Percentiles rank a stretch among this genome's conserved stretches.
Conservation (phyloP, 148 eudicot genomes). For the Amaranthus hypochondriacus region DNA sequence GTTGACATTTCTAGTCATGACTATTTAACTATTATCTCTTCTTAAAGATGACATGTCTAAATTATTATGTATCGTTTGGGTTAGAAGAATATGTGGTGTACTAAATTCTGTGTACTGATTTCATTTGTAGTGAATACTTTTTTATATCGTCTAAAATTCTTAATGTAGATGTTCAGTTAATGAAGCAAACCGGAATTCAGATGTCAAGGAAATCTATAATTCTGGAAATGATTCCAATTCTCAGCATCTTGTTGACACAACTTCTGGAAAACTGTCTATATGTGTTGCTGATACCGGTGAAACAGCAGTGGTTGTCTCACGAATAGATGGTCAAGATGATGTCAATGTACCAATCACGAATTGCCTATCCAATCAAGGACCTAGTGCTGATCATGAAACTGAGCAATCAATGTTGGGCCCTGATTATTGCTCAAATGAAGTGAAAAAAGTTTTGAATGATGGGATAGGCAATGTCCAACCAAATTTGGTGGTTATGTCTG, state of each 20-base stretch:
- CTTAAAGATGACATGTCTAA: background rate
- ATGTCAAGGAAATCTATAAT: constrained; percentile 21
- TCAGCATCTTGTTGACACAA: constrained; percentile 36
- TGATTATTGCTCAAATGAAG: constrained; percentile 22
- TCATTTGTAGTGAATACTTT: background rate
- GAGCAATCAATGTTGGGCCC: constrained; percentile 27
- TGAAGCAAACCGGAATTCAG: constrained; percentile 36
- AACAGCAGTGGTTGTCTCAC: constrained; percentile 88
- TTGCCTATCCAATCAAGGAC: constrained; percentile 21
- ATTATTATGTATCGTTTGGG: background rate
- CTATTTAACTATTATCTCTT: too few species aligned
- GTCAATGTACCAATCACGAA: constrained; percentile 29
- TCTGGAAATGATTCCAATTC: constrained; percentile 21
- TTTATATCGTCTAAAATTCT: constrained; percentile 4
- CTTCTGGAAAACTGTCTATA: constrained; percentile 63
- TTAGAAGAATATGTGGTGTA: background rate
- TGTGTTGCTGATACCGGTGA: constrained; percentile 95
- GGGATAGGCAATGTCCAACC: constrained; percentile 20
- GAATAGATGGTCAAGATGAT: constrained; percentile 43
- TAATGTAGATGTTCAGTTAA: constrained; percentile 56
- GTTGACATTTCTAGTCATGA: background rate
- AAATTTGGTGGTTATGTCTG: constrained; percentile 22
- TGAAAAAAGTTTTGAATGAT: constrained; percentile 25
- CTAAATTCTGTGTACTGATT: background rate
- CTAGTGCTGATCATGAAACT: constrained; percentile 17